Evolutionary conservation across 306 rosid species (phyloP), one percentile per base, ranked within the genome.

Genomic region (Fragaria ananassa): DNA sequence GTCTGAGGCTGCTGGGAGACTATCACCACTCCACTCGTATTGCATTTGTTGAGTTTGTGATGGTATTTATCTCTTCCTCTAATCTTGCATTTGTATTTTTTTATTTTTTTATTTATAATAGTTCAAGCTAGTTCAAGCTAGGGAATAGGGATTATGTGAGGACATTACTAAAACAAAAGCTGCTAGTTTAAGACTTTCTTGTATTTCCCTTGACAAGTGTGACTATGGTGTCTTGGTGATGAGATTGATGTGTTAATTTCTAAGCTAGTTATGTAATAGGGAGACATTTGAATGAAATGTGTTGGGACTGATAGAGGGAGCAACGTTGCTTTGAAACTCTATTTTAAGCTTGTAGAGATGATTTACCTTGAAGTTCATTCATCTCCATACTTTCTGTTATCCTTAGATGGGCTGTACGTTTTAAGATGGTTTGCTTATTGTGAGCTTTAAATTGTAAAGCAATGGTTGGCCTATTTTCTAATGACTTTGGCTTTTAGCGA

Each of bases 21-120:
- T 92, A 92, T 85, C 97, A 95, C 78, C 98, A 95, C 85, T 95
- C 98, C 54, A 95, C 98, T 81, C 95, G 97, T 47, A 95, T 95
- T 84, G 97, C 98, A 0, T 95, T 95, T 89, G 97, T 95, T 50
- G 98, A 95, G 88, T 95, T 95, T 76, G 65, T 87, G 44, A 71
- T 92, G 95, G 98, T 95, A 90, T 42, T 74, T 84, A 69, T 77
- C 77, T 69, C 0, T 44, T 44, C 75, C 18, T 79, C 51, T 73
- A 31, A 41, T 63, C 75, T 76, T 78, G 50, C 45, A 1, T 63
- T 57, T 44, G 62, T 72, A 39, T 80, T 29, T 53, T 63, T 25
- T 57, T 57, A 46, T 31, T 2, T 49, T 0, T 49, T 5, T 49
- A 1, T 12, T 45, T 14, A 4, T 17, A 44, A 18, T 8, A 14